These are phyloP conservation scores for Candida chauliodis DNA, from an alignment of 805 yeast species.

Conservation along the genomic window DNA sequence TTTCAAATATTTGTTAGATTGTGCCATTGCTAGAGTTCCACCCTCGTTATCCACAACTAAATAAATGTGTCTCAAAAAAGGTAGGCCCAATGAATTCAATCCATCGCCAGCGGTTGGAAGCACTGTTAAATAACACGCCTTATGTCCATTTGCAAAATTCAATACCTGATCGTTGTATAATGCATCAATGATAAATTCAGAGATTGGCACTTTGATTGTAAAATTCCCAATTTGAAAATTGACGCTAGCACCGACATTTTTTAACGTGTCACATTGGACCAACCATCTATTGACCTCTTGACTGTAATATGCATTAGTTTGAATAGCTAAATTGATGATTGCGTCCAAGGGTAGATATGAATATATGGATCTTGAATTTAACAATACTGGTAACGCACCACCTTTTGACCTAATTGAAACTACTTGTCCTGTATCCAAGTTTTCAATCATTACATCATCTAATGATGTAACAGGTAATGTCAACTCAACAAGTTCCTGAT, in stretches of 20 bases:
- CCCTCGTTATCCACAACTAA: slow-evolving; percentile 65
- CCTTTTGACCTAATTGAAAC: slow-evolving; percentile 27
- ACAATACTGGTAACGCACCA: slow-evolving; percentile 47
- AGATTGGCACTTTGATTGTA: slow-evolving; percentile 47
- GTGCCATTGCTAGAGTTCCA: slow-evolving; percentile 52
- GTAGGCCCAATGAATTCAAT: slow-evolving; percentile 53
- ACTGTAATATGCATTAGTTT: slow-evolving; percentile 62
- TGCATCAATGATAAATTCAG: slow-evolving; percentile 43
- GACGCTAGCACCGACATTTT: slow-evolving; percentile 45
- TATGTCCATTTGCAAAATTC: slow-evolving; percentile 49
- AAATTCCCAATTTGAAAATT: slow-evolving; percentile 53
- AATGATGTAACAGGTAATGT: slow-evolving; percentile 30
- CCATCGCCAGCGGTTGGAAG: slow-evolving; percentile 48
- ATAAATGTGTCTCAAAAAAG: slow-evolving; percentile 51
- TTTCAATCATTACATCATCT: slow-evolving; percentile 20
- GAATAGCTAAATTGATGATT: slow-evolving; percentile 62
- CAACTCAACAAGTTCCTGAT: slow-evolving; percentile 12
- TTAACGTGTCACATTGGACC: slow-evolving; percentile 53
- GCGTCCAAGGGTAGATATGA: slow-evolving; percentile 53
- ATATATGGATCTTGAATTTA: slow-evolving; percentile 53
- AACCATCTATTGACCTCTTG: slow-evolving; percentile 51
- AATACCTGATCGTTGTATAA: slow-evolving; percentile 31
- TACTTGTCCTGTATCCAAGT: slow-evolving; percentile 33
- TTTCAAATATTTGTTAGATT: slow-evolving; percentile 29
- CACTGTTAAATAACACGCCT: slow-evolving; percentile 55